Evolutionary conservation across 2,329 filamentous ascomycete species (phyloP).

Genomic region (Emergomyces africanus): DNA sequence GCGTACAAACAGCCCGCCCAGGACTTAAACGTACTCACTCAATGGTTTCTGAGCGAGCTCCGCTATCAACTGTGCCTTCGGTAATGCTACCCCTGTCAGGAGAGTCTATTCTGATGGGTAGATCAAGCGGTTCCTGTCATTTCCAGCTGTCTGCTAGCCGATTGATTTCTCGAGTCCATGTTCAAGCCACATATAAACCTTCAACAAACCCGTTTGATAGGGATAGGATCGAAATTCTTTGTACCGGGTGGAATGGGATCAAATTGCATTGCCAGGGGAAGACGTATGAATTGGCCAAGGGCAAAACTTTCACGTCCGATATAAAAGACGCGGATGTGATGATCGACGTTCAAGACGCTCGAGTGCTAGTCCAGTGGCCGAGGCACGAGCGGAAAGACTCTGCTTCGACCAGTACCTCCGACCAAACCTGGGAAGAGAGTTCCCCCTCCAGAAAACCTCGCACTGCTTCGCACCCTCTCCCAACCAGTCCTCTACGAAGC

Average conservation of each 20-base stretch:
- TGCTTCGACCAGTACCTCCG: constrained; percentile 41
- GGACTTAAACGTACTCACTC: constrained; percentile 49
- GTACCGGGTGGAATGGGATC: constrained; percentile 90
- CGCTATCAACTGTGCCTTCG: constrained; percentile 70
- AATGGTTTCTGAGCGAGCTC: constrained; percentile 62
- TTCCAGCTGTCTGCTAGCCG: constrained; percentile 88
- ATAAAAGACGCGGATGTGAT: constrained; percentile 83
- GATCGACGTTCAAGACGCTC: constrained; percentile 85
- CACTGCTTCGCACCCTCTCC: constrained; percentile 16
- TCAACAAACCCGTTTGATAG: constrained; percentile 54
- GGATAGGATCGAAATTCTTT: constrained; percentile 75
- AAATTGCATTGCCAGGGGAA: constrained; percentile 85
- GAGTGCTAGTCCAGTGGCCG: constrained; percentile 88
- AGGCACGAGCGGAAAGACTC: constrained; percentile 40
- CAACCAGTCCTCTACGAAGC: constrained; percentile 41
- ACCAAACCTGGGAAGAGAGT: constrained; percentile 57
- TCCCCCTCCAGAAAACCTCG: constrained; percentile 31
- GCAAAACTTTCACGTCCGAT: constrained; percentile 80
- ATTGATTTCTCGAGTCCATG: constrained; percentile 84
- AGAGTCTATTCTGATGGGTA: constrained; percentile 72
- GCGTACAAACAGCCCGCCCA: constrained; percentile 30
- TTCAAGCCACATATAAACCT: constrained; percentile 72
- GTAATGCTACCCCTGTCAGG: constrained; percentile 71
- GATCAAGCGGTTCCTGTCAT: constrained; percentile 90
- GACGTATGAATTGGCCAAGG: constrained; percentile 75